phyloP scores from a whole-genome alignment of 2,329 filamentous ascomycete genomes.

The Neobulgaria alba region DNA sequence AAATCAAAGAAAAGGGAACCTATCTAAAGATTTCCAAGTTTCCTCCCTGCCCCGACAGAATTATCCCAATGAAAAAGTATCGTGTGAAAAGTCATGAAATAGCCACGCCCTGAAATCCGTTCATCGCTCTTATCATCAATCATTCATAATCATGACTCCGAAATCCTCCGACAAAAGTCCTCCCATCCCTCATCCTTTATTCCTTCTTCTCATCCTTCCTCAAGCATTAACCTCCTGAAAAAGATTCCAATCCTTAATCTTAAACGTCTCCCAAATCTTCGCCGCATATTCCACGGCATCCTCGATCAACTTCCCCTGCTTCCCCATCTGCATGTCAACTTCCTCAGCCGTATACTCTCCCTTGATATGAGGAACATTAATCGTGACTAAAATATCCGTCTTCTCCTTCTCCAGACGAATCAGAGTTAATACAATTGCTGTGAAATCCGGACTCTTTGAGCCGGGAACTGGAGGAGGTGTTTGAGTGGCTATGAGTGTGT shows the following conservation, averaged over 20 bases:
- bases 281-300: conserved; percentile 59
- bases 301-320: conserved; percentile 59
- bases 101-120: no score
- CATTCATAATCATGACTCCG: neutral
- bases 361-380: conserved; percentile 80
- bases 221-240: conserved; percentile 39
- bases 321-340: conserved; percentile 57
- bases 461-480: conserved; percentile 33
- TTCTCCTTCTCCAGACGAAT: conserved; percentile 65
- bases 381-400: conserved; percentile 76
- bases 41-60: no score
- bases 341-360: conserved; percentile 67
- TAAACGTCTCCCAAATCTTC: conserved; percentile 62
- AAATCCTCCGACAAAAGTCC: neutral
- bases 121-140: no score
- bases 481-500: conserved; percentile 62
- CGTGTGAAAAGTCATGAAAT: no score
- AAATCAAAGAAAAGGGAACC: no score
- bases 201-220: neutral
- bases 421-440: conserved; percentile 68
- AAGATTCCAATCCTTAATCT: conserved; percentile 72
- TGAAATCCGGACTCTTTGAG: conserved; percentile 43
- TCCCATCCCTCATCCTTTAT: neutral
- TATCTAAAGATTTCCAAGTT: no score
- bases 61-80: no score